Conservation (phyloP, 202 grass and related monocot species). For the Setaria italica region DNA sequence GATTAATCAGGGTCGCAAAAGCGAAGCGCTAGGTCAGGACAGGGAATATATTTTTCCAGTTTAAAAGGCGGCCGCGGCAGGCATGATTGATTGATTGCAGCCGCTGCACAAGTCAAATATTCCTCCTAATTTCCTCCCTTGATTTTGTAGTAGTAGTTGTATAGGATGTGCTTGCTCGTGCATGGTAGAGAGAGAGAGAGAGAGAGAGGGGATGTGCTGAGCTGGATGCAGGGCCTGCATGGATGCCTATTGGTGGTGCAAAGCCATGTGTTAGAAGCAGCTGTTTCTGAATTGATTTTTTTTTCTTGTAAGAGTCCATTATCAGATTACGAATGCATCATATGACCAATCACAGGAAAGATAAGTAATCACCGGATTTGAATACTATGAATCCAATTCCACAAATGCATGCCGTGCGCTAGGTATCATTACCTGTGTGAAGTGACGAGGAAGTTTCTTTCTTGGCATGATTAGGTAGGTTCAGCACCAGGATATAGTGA, state of each 20-base stretch:
- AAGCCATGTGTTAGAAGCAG: slow-evolving; percentile 37
- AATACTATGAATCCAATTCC: neutral
- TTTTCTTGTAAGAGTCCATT: neutral
- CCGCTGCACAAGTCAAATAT: slow-evolving; percentile 52
- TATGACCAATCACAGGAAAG: slow-evolving; percentile 14
- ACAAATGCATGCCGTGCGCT: neutral
- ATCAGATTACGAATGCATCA: neutral
- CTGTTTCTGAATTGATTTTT: neutral
- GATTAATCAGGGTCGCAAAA: slow-evolving; percentile 31
- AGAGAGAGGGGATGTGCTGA: neutral
- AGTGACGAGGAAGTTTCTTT: slow-evolving; percentile 52
- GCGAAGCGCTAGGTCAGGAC: slow-evolving; percentile 8
- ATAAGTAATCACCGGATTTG: neutral
- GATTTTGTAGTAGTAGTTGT: neutral
- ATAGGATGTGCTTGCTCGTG: neutral
- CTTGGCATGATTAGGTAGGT: slow-evolving; percentile 17
- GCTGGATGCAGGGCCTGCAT: slow-evolving; percentile 25
- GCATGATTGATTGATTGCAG: slow-evolving; percentile 25
- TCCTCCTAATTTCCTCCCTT: slow-evolving; percentile 19
- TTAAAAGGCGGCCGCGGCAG: slow-evolving; percentile 9
- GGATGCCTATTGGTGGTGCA: slow-evolving; percentile 11
- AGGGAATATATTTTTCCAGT: slow-evolving; percentile 40
- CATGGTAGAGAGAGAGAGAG: neutral
- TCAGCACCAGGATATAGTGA: neutral
- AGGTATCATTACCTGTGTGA: neutral